phyloP scores from a whole-genome alignment of 345 rosid species.

The Physaria fendleri region DNA sequence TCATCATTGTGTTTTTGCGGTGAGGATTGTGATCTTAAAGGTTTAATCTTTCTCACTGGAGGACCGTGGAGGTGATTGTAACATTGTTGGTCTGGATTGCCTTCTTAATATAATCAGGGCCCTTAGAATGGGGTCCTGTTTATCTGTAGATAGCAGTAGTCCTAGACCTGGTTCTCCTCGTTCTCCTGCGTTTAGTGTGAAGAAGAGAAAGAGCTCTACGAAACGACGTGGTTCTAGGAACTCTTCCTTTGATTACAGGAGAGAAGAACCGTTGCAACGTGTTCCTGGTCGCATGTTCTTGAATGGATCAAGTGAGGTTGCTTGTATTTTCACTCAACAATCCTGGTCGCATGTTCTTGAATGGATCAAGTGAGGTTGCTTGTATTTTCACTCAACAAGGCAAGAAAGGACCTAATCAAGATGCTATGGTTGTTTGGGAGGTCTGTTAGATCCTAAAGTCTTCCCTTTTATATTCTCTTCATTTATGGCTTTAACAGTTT shows the following conservation, averaged over 20 bases:
- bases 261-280: slow-evolving; percentile 63
- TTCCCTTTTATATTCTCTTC: neutral
- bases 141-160: slow-evolving; percentile 88
- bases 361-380: too few species aligned
- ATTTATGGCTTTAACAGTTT: neutral
- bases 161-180: slow-evolving; percentile 84
- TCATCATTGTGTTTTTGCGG: slow-evolving; percentile 20
- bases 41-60: slow-evolving; percentile 56
- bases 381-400: too few species aligned
- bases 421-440: slow-evolving; percentile 99
- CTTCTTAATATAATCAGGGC: slow-evolving; percentile 86
- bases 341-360: slow-evolving; percentile 75
- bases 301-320: slow-evolving; percentile 78
- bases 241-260: slow-evolving; percentile 54
- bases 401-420: slow-evolving; percentile 98
- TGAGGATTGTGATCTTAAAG: slow-evolving; percentile 38
- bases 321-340: slow-evolving; percentile 85
- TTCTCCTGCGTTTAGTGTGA: slow-evolving; percentile 50
- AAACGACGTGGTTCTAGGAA: slow-evolving; percentile 52
- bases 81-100: slow-evolving; percentile 94
- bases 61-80: slow-evolving; percentile 45
- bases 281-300: slow-evolving; percentile 74
- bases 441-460: slow-evolving; percentile 30
- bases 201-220: slow-evolving; percentile 64
- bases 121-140: slow-evolving; percentile 99